Percentiles rank a stretch among this genome's conserved stretches.
Conservation (phyloP, 2,329 filamentous ascomycete genomes). For the Colletotrichum sp. region DNA sequence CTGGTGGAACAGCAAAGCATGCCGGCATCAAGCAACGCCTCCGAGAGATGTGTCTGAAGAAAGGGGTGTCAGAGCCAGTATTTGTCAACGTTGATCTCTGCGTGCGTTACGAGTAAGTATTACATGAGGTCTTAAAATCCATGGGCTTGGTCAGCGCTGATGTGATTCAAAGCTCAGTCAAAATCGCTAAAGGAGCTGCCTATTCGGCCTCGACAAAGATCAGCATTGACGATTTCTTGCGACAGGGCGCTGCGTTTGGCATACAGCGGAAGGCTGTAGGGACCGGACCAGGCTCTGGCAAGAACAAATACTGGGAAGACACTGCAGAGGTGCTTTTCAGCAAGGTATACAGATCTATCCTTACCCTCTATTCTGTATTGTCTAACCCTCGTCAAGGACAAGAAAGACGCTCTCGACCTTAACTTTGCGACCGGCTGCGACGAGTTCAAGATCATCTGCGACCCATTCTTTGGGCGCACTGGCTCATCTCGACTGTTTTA, state of each 20-base stretch:
- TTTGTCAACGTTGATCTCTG: neutral
- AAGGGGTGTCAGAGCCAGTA: neutral
- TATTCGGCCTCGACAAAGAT: neutral
- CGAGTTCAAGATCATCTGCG: slow-evolving; percentile 9
- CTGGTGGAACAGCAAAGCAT: neutral
- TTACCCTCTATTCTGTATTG: neutral
- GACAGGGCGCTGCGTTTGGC: neutral
- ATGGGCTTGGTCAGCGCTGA: neutral
- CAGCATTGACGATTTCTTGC: neutral
- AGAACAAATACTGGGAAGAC: neutral
- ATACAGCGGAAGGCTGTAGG: neutral
- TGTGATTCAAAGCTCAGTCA: neutral
- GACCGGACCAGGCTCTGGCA: neutral
- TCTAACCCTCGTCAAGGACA: neutral
- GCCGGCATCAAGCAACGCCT: neutral
- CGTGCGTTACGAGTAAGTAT: neutral
- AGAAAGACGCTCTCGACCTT: neutral
- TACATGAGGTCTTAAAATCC: neutral
- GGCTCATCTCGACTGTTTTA: neutral
- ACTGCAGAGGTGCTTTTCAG: neutral
- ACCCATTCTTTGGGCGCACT: neutral
- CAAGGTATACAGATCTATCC: neutral
- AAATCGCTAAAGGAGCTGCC: neutral
- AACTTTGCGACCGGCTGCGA: neutral
- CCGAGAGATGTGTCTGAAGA: neutral